Base-by-base conservation (phyloP, 148 eudicot genomes). In the Nyssa sinensis region DNA sequence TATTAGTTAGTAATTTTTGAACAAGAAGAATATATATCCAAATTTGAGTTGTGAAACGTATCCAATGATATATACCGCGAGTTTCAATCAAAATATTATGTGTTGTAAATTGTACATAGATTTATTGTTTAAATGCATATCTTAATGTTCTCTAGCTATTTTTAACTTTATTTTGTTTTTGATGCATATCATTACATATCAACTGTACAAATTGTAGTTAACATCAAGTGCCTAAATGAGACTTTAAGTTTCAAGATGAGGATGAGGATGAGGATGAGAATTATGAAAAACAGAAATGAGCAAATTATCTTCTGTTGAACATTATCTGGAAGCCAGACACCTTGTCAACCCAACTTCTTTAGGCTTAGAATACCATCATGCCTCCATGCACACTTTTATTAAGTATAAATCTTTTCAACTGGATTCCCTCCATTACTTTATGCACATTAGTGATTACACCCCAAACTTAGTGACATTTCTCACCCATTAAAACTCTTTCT, bases 341-440 rank as follows among this genome's bases (percentile, higher is more conserved):
- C 17, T 65, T 9, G 44, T 53, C 35, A 57, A 34, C 44, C 32
- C n/a, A 27, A 39, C 33, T 51, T 74, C 79, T 41, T 47, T 76
- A 64, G 27, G 33, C 63, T 71, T 63, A 12, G 31, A 70, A 70
- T 71, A 23, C 57, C 39, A 64, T 49, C 64, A 41, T 77, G 74
- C 80, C 41, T 70, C 51, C 29, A 51, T 37, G 21, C 58, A 62
- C 19, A 76, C 59, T 37, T 30, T 47, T 27, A 53, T 64, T 33
- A 29, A 77, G 80, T 67, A 75, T 73, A 66, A 58, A 74, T 75
- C 73, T 75, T 78, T 72, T 63, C 77, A 75, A 55, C 39, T 57
- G 77, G 77, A 78, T 82, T 80, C 78, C 78, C 70, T 37, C 58
- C 71, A 75, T 81, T 58, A 74, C 78, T 74, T 74, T 69, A 65